These are phyloP conservation scores for Geranium rotundifolium DNA, from an alignment of 345 rosid genomes.

Conservation along the genomic window DNA sequence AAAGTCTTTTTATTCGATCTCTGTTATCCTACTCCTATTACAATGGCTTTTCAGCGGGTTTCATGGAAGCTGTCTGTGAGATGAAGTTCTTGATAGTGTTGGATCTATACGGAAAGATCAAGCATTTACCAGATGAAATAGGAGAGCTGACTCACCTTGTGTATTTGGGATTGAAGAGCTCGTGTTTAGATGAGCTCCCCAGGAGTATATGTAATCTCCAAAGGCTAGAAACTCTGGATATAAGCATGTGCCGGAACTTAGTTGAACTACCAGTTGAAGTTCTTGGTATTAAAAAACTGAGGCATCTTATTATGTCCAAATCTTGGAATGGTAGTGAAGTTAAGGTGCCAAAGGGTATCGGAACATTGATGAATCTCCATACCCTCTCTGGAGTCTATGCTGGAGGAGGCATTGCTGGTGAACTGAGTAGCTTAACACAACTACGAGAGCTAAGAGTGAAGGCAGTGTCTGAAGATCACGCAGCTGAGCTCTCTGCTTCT, in stretches of 20 bases:
- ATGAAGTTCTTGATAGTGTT: constrained; percentile 9
- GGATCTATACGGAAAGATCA: constrained; percentile 6
- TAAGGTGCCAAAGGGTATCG: constrained; percentile 7
- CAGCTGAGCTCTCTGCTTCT: constrained; percentile 4
- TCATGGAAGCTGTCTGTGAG: constrained; percentile 6
- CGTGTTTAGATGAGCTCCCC: constrained; percentile 9
- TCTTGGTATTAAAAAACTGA: constrained; percentile 3
- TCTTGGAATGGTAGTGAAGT: not conserved
- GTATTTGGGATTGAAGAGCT: constrained; percentile 6
- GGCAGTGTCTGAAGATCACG: constrained; percentile 6
- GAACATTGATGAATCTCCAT: not conserved
- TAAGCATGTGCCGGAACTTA: not conserved
- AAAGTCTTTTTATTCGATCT: not conserved
- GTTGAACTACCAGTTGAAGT: not conserved
- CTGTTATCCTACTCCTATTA: not conserved
- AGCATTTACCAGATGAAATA: constrained; percentile 6
- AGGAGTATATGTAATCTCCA: constrained; percentile 1
- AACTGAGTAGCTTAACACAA: constrained; percentile 6
- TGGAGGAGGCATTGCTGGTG: constrained; percentile 10
- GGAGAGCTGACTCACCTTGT: constrained; percentile 11
- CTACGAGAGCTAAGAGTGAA: constrained; percentile 6
- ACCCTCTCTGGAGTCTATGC: constrained; percentile 13
- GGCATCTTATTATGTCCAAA: constrained; percentile 11
- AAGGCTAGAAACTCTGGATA: not conserved
- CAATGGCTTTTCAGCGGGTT: constrained; percentile 7